Percentiles rank a stretch among this genome's conserved stretches.
Evolutionary conservation across 83 land plant species (phyloP).

Genomic region (Isoetes engelmannii): DNA sequence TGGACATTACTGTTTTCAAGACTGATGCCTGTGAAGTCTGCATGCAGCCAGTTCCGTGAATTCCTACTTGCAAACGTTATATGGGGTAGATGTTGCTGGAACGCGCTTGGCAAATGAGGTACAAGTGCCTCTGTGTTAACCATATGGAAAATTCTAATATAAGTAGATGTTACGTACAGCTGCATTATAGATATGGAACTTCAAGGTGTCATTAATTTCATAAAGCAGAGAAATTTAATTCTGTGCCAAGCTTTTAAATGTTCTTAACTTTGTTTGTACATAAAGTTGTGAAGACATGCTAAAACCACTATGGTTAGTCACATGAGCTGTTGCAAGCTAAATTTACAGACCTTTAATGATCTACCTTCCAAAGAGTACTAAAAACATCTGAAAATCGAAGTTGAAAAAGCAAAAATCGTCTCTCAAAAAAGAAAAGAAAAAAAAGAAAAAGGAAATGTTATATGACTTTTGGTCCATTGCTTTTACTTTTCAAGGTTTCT

Average conservation of each 20-base stretch:
- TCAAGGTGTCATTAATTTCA: background rate
- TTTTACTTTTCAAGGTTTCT: background rate
- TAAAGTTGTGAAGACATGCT: too few species aligned
- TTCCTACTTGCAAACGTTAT: slow-evolving; percentile 61
- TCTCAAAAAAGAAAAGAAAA: too few species aligned
- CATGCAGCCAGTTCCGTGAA: slow-evolving; percentile 82
- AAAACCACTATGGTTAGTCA: too few species aligned
- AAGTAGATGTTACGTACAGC: background rate
- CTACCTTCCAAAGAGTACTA: too few species aligned
- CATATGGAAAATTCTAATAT: background rate
- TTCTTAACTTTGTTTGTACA: too few species aligned
- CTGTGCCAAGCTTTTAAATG: too few species aligned
- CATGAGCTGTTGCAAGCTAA: too few species aligned
- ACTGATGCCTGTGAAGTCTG: background rate
- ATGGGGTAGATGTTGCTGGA: slow-evolving; percentile 80
- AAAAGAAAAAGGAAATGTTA: too few species aligned
- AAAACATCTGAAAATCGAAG: too few species aligned
- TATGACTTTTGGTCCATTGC: background rate
- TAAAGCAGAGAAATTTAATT: background rate
- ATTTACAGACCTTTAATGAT: too few species aligned
- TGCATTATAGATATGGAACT: background rate
- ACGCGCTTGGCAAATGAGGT: slow-evolving; percentile 85
- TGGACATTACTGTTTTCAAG: background rate
- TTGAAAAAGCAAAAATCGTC: too few species aligned
- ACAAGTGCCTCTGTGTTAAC: background rate